A percentile compares a stretch with the other conserved stretches of the same genome.
These are phyloP conservation scores for Calvatia gigantea DNA, from an alignment of 768 basidiomycete genomes.

Conservation along the genomic window DNA sequence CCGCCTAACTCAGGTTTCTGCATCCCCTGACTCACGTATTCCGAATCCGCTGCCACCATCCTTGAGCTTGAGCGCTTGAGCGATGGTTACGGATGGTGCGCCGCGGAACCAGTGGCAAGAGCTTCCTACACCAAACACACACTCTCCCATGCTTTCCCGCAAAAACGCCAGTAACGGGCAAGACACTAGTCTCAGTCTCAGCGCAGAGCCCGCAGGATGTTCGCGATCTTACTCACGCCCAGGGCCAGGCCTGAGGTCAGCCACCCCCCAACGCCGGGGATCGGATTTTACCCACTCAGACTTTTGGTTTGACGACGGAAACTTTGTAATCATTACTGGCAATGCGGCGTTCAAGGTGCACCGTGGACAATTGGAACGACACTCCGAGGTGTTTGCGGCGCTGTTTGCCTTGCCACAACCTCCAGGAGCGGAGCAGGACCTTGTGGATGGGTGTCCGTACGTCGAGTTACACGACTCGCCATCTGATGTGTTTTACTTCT, in stretches of 20 bases:
- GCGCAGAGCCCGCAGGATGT: too few species aligned
- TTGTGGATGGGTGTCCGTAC: constrained; percentile 55
- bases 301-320: constrained; percentile 75
- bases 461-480: constrained; percentile 65
- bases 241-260: not conserved
- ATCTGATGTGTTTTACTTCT: constrained; percentile 62
- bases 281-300: constrained; percentile 43
- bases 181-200: too few species aligned
- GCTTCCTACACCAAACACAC: too few species aligned
- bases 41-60: too few species aligned
- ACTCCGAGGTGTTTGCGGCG: constrained; percentile 74
- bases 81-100: too few species aligned
- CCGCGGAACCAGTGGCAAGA: too few species aligned
- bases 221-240: too few species aligned
- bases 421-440: constrained; percentile 27
- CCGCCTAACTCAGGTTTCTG: too few species aligned
- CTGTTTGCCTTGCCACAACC: constrained; percentile 67
- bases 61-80: too few species aligned
- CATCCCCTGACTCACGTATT: not conserved
- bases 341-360: constrained; percentile 69
- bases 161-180: too few species aligned
- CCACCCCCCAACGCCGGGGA: not conserved
- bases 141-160: too few species aligned
- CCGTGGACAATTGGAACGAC: constrained; percentile 66
- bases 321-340: constrained; percentile 58